Evolutionary conservation across 805 yeast genomes (phyloP).

Genomic region (Metahyphopichia silvanorum): DNA sequence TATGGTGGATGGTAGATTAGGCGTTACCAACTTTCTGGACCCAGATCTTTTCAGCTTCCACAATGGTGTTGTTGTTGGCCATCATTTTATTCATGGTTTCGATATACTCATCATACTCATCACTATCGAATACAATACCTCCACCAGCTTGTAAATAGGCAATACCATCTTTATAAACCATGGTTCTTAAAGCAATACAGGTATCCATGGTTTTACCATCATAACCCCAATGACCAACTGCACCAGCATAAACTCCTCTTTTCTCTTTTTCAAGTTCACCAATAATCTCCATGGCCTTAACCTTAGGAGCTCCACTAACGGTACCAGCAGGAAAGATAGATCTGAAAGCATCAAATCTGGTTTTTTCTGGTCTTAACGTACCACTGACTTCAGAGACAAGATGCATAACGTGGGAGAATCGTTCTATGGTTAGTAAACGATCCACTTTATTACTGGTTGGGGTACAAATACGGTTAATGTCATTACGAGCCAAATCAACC

Average conservation of each 20-base stretch:
- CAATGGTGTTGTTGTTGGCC: slow-evolving; percentile 86
- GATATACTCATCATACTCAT: slow-evolving; percentile 90
- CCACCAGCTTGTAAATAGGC: slow-evolving; percentile 99
- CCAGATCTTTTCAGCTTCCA: slow-evolving; percentile 88
- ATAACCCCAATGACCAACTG: slow-evolving; percentile 97
- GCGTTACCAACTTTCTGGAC: slow-evolving; percentile 36
- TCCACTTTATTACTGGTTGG: slow-evolving; percentile 85
- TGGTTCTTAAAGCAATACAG: slow-evolving; percentile 94
- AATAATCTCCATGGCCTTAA: slow-evolving; percentile 92
- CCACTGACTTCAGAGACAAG: slow-evolving; percentile 95
- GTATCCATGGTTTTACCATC: slow-evolving; percentile 96
- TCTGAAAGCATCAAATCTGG: slow-evolving; percentile 94
- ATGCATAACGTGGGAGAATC: slow-evolving; percentile 97
- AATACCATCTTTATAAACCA: slow-evolving; percentile 87
- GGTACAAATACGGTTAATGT: slow-evolving; percentile 89
- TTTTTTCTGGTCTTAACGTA: slow-evolving; percentile 73
- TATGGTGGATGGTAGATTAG: no score
- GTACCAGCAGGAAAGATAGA: slow-evolving; percentile 99
- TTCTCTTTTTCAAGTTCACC: slow-evolving; percentile 87
- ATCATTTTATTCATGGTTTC: slow-evolving; percentile 98
- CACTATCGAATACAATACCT: slow-evolving; percentile 94
- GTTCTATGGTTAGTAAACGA: slow-evolving; percentile 81
- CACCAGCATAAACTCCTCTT: slow-evolving; percentile 97
- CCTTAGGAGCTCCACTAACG: slow-evolving; percentile 97
- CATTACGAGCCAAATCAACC: slow-evolving; percentile 96